A percentile compares a stretch with the other conserved stretches of the same genome.
Conservation (phyloP, 2,329 filamentous ascomycete species). For the Aureobasidium sp. region DNA sequence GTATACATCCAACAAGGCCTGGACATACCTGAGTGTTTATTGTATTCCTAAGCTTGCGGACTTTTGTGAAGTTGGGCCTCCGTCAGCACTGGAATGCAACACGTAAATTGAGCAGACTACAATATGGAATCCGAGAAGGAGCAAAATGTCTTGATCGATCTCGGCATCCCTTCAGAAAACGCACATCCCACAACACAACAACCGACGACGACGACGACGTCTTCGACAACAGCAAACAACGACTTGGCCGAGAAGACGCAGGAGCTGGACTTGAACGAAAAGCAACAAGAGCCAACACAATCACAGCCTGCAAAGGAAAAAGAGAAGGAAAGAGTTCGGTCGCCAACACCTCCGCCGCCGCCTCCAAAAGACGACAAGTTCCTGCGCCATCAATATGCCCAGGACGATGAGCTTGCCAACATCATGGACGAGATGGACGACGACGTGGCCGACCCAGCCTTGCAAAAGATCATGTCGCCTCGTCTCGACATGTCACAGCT, state of each 20-base stretch:
- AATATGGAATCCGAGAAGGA: slow-evolving; percentile 2
- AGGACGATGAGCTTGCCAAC: slow-evolving; percentile 68
- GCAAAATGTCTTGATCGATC: slow-evolving; percentile 2
- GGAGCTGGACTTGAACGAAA: slow-evolving; percentile 1
- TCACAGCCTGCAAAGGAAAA: background rate
- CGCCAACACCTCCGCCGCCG: slow-evolving; percentile 22
- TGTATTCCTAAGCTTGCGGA: background rate
- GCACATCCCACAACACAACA: background rate
- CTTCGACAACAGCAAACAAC: background rate
- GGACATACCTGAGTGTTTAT: background rate
- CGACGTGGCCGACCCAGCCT: slow-evolving; percentile 46
- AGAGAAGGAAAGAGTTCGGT: slow-evolving; percentile 12
- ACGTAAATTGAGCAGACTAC: background rate
- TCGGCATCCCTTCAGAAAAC: background rate
- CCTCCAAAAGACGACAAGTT: slow-evolving; percentile 23
- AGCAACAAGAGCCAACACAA: background rate
- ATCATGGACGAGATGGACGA: slow-evolving; percentile 96
- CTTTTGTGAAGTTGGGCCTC: too few relatives aligned
- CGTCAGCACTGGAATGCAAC: background rate
- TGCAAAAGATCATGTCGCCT: slow-evolving; percentile 87
- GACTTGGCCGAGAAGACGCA: background rate
- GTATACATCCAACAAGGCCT: background rate
- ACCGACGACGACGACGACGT: too few relatives aligned
- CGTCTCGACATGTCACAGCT: slow-evolving; percentile 75
- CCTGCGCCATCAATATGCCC: slow-evolving; percentile 15